These are phyloP conservation scores for Fusarium heterosporum DNA, from an alignment of 2,329 filamentous ascomycete species.

Conservation along the genomic window DNA sequence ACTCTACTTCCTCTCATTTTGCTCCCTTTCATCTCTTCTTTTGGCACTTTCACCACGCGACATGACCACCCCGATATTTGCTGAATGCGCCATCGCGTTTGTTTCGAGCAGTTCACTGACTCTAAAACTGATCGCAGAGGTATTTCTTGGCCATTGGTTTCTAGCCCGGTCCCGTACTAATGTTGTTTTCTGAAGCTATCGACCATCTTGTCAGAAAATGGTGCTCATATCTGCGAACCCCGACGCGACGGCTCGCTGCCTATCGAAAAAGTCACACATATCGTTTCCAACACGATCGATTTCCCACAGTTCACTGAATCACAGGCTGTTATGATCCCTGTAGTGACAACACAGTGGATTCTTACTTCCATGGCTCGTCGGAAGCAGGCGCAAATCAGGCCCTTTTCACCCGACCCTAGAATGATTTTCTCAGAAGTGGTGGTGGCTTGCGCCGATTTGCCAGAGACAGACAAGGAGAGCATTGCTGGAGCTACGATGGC, in stretches of 20 bases:
- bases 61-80: constrained; percentile 54
- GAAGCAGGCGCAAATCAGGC: constrained; percentile 81
- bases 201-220: constrained; percentile 60
- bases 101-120: constrained; percentile 57
- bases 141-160: constrained; percentile 34
- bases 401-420: constrained; percentile 89
- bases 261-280: constrained; percentile 64
- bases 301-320: constrained; percentile 87
- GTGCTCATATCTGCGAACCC: constrained; percentile 61
- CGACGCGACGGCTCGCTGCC: constrained; percentile 62
- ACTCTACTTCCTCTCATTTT: constrained; percentile 6
- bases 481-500: constrained; percentile 91
- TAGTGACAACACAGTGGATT: constrained; percentile 87
- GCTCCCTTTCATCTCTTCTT: constrained; percentile 1
- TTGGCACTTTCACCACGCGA: constrained; percentile 18
- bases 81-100: constrained; percentile 59
- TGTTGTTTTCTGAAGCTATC: constrained; percentile 53
- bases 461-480: constrained; percentile 87
- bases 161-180: constrained; percentile 4
- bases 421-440: constrained; percentile 90
- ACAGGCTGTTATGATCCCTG: constrained; percentile 81
- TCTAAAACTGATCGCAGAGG: constrained; percentile 57
- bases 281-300: constrained; percentile 81
- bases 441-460: constrained; percentile 85
- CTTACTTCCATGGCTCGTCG: constrained; percentile 74